These are phyloP conservation scores for Wallacemonas sp. DNA, from an alignment of 208 protist species.

Conservation along the genomic window DNA sequence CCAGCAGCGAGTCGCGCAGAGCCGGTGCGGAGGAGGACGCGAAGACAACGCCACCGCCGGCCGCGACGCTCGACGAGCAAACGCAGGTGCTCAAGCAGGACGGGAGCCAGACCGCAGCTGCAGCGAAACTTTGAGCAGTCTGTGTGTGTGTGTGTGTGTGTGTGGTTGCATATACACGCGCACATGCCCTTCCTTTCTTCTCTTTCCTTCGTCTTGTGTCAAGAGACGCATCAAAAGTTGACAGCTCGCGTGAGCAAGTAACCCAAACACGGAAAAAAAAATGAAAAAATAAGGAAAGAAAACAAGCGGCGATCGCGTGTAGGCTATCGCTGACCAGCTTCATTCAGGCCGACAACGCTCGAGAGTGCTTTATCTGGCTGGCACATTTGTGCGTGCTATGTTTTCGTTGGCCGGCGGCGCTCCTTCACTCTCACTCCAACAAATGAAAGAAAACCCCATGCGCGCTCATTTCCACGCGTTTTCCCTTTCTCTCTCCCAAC, in stretches of 20 bases:
- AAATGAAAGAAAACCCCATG: too few species aligned
- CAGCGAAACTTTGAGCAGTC: not conserved
- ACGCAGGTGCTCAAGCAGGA: constrained; percentile 21
- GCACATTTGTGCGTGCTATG: too few species aligned
- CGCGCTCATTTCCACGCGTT: too few species aligned
- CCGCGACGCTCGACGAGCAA: constrained; percentile 16
- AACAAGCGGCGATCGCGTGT: too few species aligned
- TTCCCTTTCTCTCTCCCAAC: too few species aligned
- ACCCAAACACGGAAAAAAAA: constrained; percentile 8
- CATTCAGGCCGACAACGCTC: too few species aligned
- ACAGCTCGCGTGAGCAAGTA: not conserved
- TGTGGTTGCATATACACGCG: not conserved
- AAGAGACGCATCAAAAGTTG: not conserved
- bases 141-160: not conserved
- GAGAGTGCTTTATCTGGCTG: too few species aligned
- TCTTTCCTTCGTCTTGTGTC: too few species aligned
- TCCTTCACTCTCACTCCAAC: too few species aligned
- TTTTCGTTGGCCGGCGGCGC: too few species aligned
- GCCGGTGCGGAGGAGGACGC: not conserved
- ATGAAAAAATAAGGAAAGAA: constrained; percentile 8
- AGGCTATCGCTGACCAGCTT: too few species aligned
- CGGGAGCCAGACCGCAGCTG: constrained; percentile 17
- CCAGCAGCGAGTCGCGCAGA: constrained; percentile 5
- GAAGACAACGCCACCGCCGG: not conserved
- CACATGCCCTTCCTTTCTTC: not conserved